These are phyloP conservation scores for Moesziomyces aphidis DNA, from an alignment of 1,284 basidiomycete genomes.

Conservation along the genomic window DNA sequence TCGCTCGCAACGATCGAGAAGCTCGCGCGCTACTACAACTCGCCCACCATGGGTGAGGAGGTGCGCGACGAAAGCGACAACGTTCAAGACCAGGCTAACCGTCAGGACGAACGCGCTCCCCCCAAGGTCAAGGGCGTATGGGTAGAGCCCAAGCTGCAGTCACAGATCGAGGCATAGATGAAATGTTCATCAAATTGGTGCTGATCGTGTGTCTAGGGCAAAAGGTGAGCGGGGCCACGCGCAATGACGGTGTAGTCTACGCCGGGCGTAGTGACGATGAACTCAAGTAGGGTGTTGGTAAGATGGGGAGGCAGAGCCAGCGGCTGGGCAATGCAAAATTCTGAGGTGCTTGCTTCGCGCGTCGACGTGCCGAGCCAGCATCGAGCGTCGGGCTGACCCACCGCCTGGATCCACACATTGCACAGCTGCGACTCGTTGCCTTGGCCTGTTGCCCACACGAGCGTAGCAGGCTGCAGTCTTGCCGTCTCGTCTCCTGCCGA, in stretches of 20 bases:
- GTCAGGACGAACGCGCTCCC: conserved; percentile 32
- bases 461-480: conserved; percentile 4
- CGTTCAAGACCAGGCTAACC: conserved; percentile 29
- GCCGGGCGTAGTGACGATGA: conserved; percentile 18
- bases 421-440: conserved; percentile 1
- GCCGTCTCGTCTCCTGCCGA: background rate
- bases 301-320: conserved; percentile 8
- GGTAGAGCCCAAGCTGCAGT: conserved; percentile 39
- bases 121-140: conserved; percentile 42
- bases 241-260: background rate
- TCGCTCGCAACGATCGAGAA: conserved; percentile 32
- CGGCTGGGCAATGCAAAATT: conserved; percentile 22
- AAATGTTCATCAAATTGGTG: background rate
- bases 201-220: background rate
- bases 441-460: conserved; percentile 3
- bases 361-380: conserved; percentile 41
- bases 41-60: conserved; percentile 50
- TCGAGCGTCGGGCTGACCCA: conserved; percentile 3
- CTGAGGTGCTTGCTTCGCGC: conserved; percentile 28
- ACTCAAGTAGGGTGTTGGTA: conserved; percentile 2
- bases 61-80: conserved; percentile 29
- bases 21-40: conserved; percentile 45
- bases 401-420: conserved; percentile 30
- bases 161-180: conserved; percentile 16
- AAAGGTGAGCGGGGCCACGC: background rate